These are phyloP conservation scores for Candida boleticola DNA, from an alignment of 805 yeast genomes.

Conservation along the genomic window DNA sequence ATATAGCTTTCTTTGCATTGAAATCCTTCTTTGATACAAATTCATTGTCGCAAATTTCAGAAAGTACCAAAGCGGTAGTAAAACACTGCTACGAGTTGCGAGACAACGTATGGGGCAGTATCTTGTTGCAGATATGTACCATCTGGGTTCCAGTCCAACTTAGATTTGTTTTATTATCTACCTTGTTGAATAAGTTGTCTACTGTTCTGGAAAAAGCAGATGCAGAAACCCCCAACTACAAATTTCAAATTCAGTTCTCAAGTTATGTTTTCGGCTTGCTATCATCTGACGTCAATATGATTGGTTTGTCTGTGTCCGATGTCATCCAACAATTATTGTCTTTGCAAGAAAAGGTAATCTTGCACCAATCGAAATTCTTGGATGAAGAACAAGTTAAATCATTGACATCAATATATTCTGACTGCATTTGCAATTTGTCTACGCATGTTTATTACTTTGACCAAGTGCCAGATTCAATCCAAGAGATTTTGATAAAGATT, in stretches of 20 bases:
- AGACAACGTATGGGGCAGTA: slow-evolving; percentile 48
- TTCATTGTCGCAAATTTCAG: slow-evolving; percentile 57
- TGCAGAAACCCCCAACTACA: slow-evolving; percentile 11
- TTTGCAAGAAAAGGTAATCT: slow-evolving; percentile 42
- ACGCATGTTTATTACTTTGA: slow-evolving; percentile 82
- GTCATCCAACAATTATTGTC: slow-evolving; percentile 57
- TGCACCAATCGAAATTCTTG: slow-evolving; percentile 21
- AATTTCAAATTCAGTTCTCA: slow-evolving; percentile 40
- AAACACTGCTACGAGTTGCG: slow-evolving; percentile 34
- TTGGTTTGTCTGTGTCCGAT: slow-evolving; percentile 85
- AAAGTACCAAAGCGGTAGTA: slow-evolving; percentile 54
- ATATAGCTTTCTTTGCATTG: slow-evolving; percentile 50
- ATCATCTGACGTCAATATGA: slow-evolving; percentile 77
- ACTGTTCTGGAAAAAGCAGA: slow-evolving; percentile 17
- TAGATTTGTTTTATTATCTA: slow-evolving; percentile 61
- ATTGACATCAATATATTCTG: slow-evolving; percentile 45
- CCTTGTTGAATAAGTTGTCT: slow-evolving; percentile 33
- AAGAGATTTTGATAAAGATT: slow-evolving; percentile 55
- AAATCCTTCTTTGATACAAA: slow-evolving; percentile 62
- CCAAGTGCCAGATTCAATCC: slow-evolving; percentile 79
- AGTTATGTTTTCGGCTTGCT: slow-evolving; percentile 55
- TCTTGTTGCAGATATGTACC: slow-evolving; percentile 62
- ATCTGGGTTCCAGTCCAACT: slow-evolving; percentile 80
- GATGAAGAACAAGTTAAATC: slow-evolving; percentile 19
- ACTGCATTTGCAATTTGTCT: slow-evolving; percentile 67